Percentiles rank a stretch among this genome's conserved stretches.
Evolutionary conservation across 2,329 filamentous ascomycete genomes (phyloP).

Genomic region (Cercospora sojina): DNA sequence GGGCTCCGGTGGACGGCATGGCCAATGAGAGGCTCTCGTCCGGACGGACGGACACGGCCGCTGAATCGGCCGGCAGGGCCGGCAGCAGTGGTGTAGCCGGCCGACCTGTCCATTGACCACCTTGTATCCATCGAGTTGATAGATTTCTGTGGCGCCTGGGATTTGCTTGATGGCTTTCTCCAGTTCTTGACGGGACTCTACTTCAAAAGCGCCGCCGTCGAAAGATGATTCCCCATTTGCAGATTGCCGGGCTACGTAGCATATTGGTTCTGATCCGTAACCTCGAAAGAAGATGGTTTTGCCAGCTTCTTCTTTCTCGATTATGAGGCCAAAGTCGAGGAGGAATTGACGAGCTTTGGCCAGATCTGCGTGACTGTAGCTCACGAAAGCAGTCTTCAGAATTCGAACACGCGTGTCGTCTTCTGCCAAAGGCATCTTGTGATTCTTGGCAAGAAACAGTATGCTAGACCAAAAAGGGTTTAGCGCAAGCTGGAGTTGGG

Average conservation of each 20-base stretch:
- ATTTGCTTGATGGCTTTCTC: constrained; percentile 43
- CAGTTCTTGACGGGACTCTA: constrained; percentile 45
- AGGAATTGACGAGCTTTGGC: not conserved
- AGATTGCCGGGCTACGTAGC: not conserved
- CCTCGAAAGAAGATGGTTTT: not conserved
- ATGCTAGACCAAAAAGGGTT: not conserved
- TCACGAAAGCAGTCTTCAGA: not conserved
- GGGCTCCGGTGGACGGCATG: too few relatives aligned
- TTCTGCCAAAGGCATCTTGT: not conserved
- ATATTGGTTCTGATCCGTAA: not conserved
- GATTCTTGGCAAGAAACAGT: not conserved
- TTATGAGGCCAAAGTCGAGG: not conserved
- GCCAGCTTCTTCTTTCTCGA: not conserved
- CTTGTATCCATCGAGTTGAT: constrained; percentile 30
- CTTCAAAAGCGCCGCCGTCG: constrained; percentile 45
- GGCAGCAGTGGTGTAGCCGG: too few relatives aligned
- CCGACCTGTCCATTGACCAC: too few relatives aligned
- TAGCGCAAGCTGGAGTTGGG: not conserved
- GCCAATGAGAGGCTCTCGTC: too few relatives aligned
- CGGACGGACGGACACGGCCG: too few relatives aligned
- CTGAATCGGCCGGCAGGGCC: too few relatives aligned
- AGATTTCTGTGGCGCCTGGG: constrained; percentile 41
- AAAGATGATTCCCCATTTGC: constrained; percentile 24
- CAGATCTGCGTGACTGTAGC: not conserved
- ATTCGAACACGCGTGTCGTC: not conserved